Conservation (phyloP, 257 asterid species). For the Nicotiana knightiana region DNA sequence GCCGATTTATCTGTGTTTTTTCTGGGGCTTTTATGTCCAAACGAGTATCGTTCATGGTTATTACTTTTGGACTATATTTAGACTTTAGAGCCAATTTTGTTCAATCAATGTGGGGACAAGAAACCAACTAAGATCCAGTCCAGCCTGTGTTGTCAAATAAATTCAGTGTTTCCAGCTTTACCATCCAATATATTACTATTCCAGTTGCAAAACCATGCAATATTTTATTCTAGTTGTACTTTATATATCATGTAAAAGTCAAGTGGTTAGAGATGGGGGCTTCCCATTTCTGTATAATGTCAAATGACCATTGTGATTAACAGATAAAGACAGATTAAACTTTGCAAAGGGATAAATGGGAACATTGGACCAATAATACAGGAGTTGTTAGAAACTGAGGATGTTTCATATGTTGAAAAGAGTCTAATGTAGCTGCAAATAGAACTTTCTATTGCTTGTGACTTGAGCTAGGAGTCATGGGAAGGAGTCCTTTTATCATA, state of each 20-base stretch:
- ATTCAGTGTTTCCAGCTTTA: background rate
- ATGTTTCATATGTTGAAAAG: background rate
- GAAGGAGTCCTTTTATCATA: background rate
- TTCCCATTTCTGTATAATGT: background rate
- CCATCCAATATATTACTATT: background rate
- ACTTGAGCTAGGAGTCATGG: constrained; percentile 1
- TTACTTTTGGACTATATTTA: background rate
- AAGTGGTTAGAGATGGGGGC: background rate
- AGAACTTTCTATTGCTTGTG: background rate
- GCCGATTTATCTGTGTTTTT: background rate
- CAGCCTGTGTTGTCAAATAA: background rate
- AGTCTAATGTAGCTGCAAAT: background rate
- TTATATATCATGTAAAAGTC: background rate
- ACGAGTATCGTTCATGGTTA: background rate
- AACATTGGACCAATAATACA: background rate
- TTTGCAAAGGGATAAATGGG: background rate
- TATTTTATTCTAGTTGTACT: background rate
- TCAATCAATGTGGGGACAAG: background rate
- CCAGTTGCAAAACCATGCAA: background rate
- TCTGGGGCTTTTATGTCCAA: background rate
- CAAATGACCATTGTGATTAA: background rate
- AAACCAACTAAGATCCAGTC: background rate
- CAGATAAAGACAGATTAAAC: background rate
- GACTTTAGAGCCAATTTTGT: background rate
- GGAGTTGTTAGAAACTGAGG: background rate